Conservation (phyloP, 129 eudicot species). For the carrot (Daucus carota) region DNA sequence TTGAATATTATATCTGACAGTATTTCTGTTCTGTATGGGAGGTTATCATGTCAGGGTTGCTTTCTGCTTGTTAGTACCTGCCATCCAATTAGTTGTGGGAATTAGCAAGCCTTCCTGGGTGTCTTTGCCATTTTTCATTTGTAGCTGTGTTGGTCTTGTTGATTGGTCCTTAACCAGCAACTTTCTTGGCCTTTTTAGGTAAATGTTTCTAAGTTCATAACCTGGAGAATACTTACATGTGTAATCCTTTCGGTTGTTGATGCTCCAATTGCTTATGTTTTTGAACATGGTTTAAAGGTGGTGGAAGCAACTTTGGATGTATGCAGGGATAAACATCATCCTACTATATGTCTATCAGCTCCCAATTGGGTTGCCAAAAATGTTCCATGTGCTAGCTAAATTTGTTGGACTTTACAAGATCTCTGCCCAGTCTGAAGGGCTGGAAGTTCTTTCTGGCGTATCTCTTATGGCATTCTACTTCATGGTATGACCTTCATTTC, state of each 20-base stretch:
- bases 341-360: constrained; percentile 75
- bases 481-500: constrained; percentile 48
- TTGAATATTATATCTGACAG: constrained; percentile 17
- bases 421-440: constrained; percentile 63
- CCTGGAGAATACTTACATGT: background rate
- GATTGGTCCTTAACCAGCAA: constrained; percentile 97
- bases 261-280: constrained; percentile 18
- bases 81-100: constrained; percentile 76
- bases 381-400: constrained; percentile 41
- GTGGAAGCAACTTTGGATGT: constrained; percentile 91
- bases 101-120: constrained; percentile 96
- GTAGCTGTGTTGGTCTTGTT: constrained; percentile 94
- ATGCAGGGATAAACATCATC: constrained; percentile 66
- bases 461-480: constrained; percentile 62
- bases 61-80: constrained; percentile 78
- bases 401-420: constrained; percentile 67
- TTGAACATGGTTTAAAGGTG: constrained; percentile 49
- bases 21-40: constrained; percentile 21
- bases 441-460: constrained; percentile 60
- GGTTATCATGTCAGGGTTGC: constrained; percentile 82
- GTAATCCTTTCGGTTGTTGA: background rate
- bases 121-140: constrained; percentile 87
- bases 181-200: constrained; percentile 96
- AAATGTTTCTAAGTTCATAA: constrained; percentile 1
- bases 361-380: constrained; percentile 48